Percentiles rank a stretch among this genome's conserved stretches.
phyloP scores from a whole-genome alignment of 2,329 filamentous ascomycete genomes.

The Fusarium armeniacum region DNA sequence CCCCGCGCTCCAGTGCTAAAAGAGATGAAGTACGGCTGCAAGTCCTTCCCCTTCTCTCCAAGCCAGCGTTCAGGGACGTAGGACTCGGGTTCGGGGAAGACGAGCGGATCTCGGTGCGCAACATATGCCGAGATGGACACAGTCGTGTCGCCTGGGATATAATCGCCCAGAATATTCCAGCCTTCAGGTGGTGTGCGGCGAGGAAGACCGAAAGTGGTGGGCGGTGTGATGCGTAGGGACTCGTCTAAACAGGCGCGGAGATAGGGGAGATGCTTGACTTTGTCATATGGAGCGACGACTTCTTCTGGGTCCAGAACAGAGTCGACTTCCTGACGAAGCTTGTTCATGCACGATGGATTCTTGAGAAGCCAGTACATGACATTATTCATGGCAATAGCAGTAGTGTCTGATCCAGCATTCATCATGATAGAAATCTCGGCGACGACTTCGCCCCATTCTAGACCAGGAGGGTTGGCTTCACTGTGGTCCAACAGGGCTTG shows the following conservation, averaged over 20 bases:
- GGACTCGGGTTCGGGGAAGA: constrained; percentile 58
- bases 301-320: constrained; percentile 59
- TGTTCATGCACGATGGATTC: constrained; percentile 57
- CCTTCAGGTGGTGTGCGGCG: constrained; percentile 51
- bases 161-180: constrained; percentile 51
- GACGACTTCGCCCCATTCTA: constrained; percentile 71
- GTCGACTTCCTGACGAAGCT: constrained; percentile 62
- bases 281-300: constrained; percentile 63
- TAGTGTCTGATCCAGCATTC: constrained; percentile 66
- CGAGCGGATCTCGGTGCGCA: constrained; percentile 56
- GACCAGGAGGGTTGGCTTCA: constrained; percentile 53
- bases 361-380: constrained; percentile 66
- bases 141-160: constrained; percentile 55
- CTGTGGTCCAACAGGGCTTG: constrained; percentile 66
- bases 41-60: constrained; percentile 52
- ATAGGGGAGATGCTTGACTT: constrained; percentile 65
- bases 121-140: constrained; percentile 57
- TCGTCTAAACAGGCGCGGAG: constrained; percentile 67
- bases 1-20: constrained; percentile 59
- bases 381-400: constrained; percentile 64
- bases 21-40: constrained; percentile 57
- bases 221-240: constrained; percentile 54
- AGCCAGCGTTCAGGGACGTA: constrained; percentile 61
- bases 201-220: constrained; percentile 49
- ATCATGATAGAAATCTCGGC: constrained; percentile 69